Evolutionary conservation across 2,329 filamentous ascomycete species (phyloP), one percentile per base, ranked within the genome.

Genomic region (Hypoxylon sp.): DNA sequence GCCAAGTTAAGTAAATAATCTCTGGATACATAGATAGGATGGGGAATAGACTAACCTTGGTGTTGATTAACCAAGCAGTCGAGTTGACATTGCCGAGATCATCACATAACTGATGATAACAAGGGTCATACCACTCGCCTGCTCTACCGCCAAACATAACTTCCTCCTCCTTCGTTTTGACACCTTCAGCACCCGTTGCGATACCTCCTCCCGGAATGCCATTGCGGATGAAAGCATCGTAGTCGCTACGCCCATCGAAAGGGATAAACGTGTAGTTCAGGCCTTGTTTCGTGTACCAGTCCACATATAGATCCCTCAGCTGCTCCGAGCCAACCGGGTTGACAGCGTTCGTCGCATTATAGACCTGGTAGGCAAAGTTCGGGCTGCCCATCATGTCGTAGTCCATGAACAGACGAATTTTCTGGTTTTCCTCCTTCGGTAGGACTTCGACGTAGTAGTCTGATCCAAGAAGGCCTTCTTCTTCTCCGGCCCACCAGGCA

Each of bases 181-280:
- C 78, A 11, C 87, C 91, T 79, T 94, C 92, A 1, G 92, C 92
- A 42, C 92, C 92, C 1, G 92, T 93, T 60, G 92, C 91, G 67
- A 94, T 88, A 31, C 92, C 92, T 24, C 92, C 92, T 0, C 88
- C 88, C 0, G 92, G 91, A 46, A 94, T 93, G 2, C 90, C 90
- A 62, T 87, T 85, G 37, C 88, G 85, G 74, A 94, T 91, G 82
- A 95, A 94, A 1, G 88, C 90, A 55, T 90, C 91, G 74, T 95
- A 95, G 79, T 96, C 93, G 69, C 90, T 93, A 65, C 92, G 89
- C 6, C 92, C 92, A 73, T 93, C 91, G 72, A 96, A 95, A 1
- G 88, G 87, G 29, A 92, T 92, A 64, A 91, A 88, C 0, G 88
- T 91, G 76, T 89, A 90, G 79, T 89, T 89, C 62, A 89, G 83